These are phyloP conservation scores for Endocarpon pusillum DNA, from an alignment of 495 filamentous ascomycete species.

Conservation along the genomic window DNA sequence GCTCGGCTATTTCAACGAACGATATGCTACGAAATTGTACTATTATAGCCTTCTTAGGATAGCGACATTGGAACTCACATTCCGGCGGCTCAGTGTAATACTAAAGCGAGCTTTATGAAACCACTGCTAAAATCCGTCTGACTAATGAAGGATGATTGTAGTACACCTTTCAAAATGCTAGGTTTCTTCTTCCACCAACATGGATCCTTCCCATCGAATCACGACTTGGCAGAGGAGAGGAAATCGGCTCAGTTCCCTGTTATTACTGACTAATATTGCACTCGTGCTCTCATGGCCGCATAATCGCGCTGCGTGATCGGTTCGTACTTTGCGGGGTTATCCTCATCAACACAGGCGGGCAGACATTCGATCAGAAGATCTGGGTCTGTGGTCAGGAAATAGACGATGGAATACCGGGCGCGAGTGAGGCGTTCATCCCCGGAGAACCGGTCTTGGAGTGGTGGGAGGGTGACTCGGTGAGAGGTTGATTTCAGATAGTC, in stretches of 20 bases:
- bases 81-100: no score
- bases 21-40: no score
- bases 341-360: conserved; percentile 26
- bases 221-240: no score
- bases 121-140: no score
- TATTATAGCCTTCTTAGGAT: no score
- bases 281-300: conserved; percentile 31
- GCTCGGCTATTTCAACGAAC: no score
- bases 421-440: conserved; percentile 28
- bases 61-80: no score
- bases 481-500: conserved; percentile 38
- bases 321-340: conserved; percentile 30
- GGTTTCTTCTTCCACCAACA: no score
- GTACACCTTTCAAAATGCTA: no score
- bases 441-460: conserved; percentile 17
- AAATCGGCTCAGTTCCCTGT: conserved; percentile 7
- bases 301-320: conserved; percentile 35
- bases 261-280: conserved; percentile 37
- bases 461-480: conserved; percentile 34
- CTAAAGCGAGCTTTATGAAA: no score
- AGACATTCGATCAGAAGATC: conserved; percentile 38
- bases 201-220: no score
- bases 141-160: no score
- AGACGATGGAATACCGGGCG: conserved; percentile 43
- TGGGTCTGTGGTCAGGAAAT: conserved; percentile 39